These are phyloP conservation scores for Solidago caesia DNA, from an alignment of 129 eudicot genomes.

Conservation along the genomic window DNA sequence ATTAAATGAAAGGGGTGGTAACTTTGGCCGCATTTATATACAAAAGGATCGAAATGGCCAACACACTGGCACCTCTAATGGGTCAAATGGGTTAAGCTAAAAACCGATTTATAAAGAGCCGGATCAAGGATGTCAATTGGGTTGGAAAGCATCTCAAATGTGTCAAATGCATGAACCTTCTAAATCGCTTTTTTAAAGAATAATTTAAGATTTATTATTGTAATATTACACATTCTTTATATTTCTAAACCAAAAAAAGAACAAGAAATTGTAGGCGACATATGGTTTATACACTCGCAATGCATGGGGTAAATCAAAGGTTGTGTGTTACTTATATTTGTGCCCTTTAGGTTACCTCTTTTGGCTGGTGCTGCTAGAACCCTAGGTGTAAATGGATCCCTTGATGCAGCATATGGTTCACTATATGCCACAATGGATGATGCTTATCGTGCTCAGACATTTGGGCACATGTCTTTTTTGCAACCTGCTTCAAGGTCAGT, in stretches of 20 bases:
- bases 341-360: constrained; percentile 66
- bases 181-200: background rate
- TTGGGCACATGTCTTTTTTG: too few relatives aligned
- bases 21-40: too few relatives aligned
- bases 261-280: too few relatives aligned
- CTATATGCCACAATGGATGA: constrained; percentile 71
- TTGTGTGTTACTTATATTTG: constrained; percentile 17
- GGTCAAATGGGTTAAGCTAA: background rate
- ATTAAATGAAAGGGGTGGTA: too few relatives aligned
- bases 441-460: constrained; percentile 53
- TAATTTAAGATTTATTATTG: background rate
- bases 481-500: constrained; percentile 33
- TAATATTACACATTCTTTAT: too few relatives aligned
- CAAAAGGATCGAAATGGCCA: background rate
- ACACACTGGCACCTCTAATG: background rate
- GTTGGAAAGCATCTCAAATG: background rate
- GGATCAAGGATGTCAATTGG: background rate
- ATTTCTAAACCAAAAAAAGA: background rate
- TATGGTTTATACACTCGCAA: background rate
- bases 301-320: background rate
- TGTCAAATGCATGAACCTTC: too few relatives aligned
- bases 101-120: background rate
- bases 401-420: constrained; percentile 58
- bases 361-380: too few relatives aligned
- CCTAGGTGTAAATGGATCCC: constrained; percentile 68